phyloP scores from a whole-genome alignment of 73 alveolate genomes.

The Symbiodinium pilosum region DNA sequence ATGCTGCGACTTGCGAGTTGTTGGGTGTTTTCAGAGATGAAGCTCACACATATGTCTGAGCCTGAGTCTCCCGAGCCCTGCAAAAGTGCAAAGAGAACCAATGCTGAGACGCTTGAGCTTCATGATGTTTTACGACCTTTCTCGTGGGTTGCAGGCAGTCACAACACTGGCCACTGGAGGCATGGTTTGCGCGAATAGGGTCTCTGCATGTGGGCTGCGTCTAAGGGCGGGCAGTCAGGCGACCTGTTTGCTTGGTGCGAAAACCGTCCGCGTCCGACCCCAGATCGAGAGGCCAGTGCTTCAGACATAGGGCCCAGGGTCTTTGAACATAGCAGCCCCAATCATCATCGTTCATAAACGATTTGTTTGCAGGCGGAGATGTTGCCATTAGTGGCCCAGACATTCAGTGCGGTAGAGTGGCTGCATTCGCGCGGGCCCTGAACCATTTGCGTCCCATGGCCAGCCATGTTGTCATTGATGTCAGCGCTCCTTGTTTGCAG shows the following conservation, averaged over 20 bases:
- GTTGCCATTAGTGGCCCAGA: conserved; percentile 82
- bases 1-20: conserved; percentile 59
- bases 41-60: conserved; percentile 35
- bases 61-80: too few species aligned
- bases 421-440: conserved; percentile 26
- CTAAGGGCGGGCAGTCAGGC: conserved; percentile 17
- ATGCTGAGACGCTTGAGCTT: too few species aligned
- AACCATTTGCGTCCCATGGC: too few species aligned
- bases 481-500: too few species aligned
- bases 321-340: too few species aligned
- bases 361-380: conserved; percentile 31
- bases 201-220: not conserved
- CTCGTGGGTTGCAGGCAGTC: not conserved
- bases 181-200: not conserved
- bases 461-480: too few species aligned
- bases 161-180: conserved; percentile 69
- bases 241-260: conserved; percentile 85
- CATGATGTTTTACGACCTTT: too few species aligned
- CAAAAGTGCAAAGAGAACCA: too few species aligned
- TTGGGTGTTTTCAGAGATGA: conserved; percentile 71
- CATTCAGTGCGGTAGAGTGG: conserved; percentile 82
- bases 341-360: too few species aligned
- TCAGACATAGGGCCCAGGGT: too few species aligned
- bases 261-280: conserved; percentile 72
- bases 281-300: conserved; percentile 51